Conservation (phyloP, 495 filamentous ascomycete species). For the Bombardia bombarda region DNA sequence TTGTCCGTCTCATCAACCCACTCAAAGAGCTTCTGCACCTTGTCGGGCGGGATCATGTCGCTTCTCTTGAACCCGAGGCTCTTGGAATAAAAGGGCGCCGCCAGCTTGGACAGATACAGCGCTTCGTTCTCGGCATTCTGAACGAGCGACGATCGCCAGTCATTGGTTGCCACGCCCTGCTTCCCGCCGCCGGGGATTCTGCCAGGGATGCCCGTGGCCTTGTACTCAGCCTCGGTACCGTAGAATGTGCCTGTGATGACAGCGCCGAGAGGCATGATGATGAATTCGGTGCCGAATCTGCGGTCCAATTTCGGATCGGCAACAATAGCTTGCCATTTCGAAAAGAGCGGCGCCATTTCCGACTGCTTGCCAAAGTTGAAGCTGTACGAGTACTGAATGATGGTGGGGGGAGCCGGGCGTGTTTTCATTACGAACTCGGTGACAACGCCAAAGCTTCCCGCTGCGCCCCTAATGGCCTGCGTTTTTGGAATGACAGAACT, state of each 20-base stretch:
- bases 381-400: conserved; percentile 44
- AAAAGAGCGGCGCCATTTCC: conserved; percentile 32
- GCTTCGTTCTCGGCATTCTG: conserved; percentile 43
- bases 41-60: conserved; percentile 31
- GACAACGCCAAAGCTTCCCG: conserved; percentile 54
- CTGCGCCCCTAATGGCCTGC: conserved; percentile 51
- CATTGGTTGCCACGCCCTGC: conserved; percentile 34
- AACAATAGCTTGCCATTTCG: conserved; percentile 36
- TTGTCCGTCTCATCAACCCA: conserved; percentile 43
- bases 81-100: conserved; percentile 45
- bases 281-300: conserved; percentile 44
- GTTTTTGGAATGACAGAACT: no score
- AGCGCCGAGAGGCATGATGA: conserved; percentile 41
- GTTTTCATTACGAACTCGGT: conserved; percentile 57
- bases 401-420: conserved; percentile 44
- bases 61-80: conserved; percentile 42
- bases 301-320: conserved; percentile 45
- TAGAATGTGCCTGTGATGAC: conserved; percentile 46
- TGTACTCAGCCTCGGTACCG: conserved; percentile 43
- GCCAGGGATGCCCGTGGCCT: conserved; percentile 35
- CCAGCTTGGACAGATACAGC: conserved; percentile 35
- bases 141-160: conserved; percentile 47
- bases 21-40: conserved; percentile 38
- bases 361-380: conserved; percentile 35
- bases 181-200: conserved; percentile 29